These are phyloP conservation scores for Madurella fahalii DNA, from an alignment of 2,329 filamentous ascomycete genomes.

Conservation along the genomic window DNA sequence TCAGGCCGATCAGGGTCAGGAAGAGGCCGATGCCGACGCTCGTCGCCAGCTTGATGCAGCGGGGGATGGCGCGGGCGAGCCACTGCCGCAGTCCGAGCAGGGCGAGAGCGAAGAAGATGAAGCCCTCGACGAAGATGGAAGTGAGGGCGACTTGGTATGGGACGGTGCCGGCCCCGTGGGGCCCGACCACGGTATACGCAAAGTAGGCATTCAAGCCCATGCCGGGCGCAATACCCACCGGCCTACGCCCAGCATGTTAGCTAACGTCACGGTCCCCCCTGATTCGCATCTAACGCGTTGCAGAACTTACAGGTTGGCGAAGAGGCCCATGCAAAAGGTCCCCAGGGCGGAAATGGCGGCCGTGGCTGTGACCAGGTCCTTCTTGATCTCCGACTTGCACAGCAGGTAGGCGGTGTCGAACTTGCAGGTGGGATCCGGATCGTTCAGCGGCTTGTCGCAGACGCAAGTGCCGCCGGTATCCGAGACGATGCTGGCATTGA, in stretches of 20 bases:
- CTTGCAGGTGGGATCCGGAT: conserved; percentile 45
- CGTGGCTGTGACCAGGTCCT: conserved; percentile 79
- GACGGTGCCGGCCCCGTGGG: conserved; percentile 67
- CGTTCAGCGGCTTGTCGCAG: conserved; percentile 52
- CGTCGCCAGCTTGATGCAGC: conserved; percentile 81
- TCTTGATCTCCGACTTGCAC: conserved; percentile 62
- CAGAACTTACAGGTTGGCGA: conserved; percentile 64
- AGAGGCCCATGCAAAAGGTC: conserved; percentile 78
- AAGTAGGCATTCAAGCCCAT: conserved; percentile 89
- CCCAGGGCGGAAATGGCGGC: conserved; percentile 76
- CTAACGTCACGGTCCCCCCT: conserved; percentile 7
- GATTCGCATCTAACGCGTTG: too few species aligned
- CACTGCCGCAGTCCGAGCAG: conserved; percentile 80
- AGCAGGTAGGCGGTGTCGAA: conserved; percentile 56
- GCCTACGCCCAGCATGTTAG: conserved; percentile 32
- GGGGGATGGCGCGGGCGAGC: conserved; percentile 78
- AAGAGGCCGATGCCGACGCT: conserved; percentile 84
- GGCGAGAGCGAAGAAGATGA: conserved; percentile 77
- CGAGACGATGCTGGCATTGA: conserved; percentile 52
- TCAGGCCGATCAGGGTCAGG: conserved; percentile 69
- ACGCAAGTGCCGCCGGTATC: conserved; percentile 73
- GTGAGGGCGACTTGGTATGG: conserved; percentile 74
- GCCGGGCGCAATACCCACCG: conserved; percentile 67
- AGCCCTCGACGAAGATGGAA: conserved; percentile 84
- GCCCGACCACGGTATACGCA: conserved; percentile 74